phyloP scores from a whole-genome alignment of 2,329 filamentous ascomycete species.

The Xylariomycetidae sp. region DNA sequence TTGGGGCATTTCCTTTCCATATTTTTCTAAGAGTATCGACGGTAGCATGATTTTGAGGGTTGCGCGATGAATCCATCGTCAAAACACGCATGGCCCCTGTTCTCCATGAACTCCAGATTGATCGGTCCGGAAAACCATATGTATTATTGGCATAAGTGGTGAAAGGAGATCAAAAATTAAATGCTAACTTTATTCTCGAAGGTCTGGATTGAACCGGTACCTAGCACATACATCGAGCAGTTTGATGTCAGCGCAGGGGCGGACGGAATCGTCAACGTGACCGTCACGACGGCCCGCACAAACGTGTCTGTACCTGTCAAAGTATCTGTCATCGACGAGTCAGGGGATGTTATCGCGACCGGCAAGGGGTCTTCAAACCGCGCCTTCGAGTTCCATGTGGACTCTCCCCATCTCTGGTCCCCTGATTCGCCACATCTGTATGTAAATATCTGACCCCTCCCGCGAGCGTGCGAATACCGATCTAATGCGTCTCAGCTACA shows the following conservation, averaged over 20 bases:
- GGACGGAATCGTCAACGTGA: slow-evolving; percentile 52
- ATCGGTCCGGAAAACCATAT: no score
- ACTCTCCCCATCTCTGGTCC: slow-evolving; percentile 58
- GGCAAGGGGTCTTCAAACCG: slow-evolving; percentile 41
- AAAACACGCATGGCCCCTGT: no score
- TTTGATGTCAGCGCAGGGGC: slow-evolving; percentile 56
- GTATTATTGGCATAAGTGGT: no score
- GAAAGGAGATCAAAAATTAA: no score
- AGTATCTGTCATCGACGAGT: slow-evolving; percentile 30
- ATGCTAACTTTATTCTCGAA: slow-evolving; percentile 27
- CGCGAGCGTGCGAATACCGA: not conserved
- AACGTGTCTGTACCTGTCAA: slow-evolving; percentile 28
- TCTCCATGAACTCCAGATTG: no score
- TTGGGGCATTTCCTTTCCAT: no score
- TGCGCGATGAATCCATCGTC: not conserved
- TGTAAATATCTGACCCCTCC: slow-evolving; percentile 1
- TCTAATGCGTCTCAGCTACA: slow-evolving; percentile 33
- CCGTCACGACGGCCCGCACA: slow-evolving; percentile 42
- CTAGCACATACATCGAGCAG: slow-evolving; percentile 50
- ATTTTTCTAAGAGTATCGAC: not conserved
- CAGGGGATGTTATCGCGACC: slow-evolving; percentile 37
- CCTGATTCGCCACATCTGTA: slow-evolving; percentile 60
- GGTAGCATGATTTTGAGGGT: not conserved
- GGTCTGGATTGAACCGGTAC: slow-evolving; percentile 66
- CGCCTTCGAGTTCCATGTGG: slow-evolving; percentile 51